phyloP scores from a whole-genome alignment of 2,329 filamentous ascomycete species.

The Pyrenophora tritici-repentis region DNA sequence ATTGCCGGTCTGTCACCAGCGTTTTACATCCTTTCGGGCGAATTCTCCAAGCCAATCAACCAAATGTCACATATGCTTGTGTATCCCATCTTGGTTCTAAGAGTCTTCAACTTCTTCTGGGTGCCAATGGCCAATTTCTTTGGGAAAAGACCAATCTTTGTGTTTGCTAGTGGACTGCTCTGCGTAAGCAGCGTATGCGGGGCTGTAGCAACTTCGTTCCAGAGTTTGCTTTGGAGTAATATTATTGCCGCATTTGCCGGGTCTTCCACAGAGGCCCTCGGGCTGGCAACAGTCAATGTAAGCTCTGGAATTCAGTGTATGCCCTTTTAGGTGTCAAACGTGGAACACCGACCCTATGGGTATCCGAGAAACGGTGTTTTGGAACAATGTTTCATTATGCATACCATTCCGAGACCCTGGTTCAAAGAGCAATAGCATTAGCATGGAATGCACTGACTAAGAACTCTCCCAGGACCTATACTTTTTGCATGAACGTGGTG shows the following conservation, averaged over 20 bases:
- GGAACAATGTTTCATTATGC: no score
- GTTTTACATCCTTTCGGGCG: conserved; percentile 50
- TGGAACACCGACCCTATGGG: no score
- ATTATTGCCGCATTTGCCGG: conserved; percentile 54
- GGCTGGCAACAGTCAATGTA: conserved; percentile 47
- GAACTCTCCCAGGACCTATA: conserved; percentile 24
- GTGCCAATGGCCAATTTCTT: conserved; percentile 56
- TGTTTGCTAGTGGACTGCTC: conserved; percentile 53
- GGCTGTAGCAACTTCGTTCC: conserved; percentile 49
- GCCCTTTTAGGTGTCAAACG: no score
- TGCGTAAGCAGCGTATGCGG: conserved; percentile 55
- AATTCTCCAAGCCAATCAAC: conserved; percentile 54
- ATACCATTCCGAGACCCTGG: background rate
- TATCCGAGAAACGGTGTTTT: background rate
- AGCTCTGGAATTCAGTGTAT: background rate
- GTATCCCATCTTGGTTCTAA: conserved; percentile 54
- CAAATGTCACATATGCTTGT: conserved; percentile 50
- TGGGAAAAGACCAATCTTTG: conserved; percentile 56
- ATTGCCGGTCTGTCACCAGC: conserved; percentile 54
- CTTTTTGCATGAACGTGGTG: conserved; percentile 43
- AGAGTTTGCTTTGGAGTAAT: conserved; percentile 53
- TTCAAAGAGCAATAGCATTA: no score
- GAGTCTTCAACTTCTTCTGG: conserved; percentile 60
- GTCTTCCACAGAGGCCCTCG: conserved; percentile 53
- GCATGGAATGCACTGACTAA: background rate